Conservation (phyloP, 257 asterid genomes). For the Gynochthodes officinalis region DNA sequence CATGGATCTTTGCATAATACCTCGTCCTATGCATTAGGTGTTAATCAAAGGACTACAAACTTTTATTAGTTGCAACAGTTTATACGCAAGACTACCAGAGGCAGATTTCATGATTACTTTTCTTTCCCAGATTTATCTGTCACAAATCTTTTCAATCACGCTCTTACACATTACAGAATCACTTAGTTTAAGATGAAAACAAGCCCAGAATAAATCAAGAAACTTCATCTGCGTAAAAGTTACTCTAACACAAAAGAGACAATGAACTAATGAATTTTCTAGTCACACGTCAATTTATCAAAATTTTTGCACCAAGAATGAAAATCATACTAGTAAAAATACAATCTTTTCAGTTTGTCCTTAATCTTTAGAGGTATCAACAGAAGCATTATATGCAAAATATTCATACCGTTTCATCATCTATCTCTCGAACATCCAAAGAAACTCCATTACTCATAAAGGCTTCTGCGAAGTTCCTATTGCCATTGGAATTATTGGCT, state of each 20-base stretch:
- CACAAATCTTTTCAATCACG: background rate
- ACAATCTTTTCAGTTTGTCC: background rate
- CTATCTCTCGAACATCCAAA: conserved; percentile 24
- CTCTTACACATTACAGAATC: background rate
- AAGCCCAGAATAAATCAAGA: background rate
- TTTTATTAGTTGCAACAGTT: background rate
- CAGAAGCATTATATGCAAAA: background rate
- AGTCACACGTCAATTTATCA: background rate
- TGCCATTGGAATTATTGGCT: conserved; percentile 50
- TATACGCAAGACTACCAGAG: background rate
- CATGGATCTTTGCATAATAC: background rate
- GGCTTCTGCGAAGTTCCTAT: conserved; percentile 43
- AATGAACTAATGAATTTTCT: background rate
- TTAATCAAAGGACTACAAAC: background rate
- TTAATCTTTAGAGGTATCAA: background rate
- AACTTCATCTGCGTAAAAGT: background rate
- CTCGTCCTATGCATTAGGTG: background rate
- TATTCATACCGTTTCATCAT: conserved; percentile 35
- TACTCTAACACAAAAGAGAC: background rate
- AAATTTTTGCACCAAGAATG: background rate
- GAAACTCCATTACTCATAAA: conserved; percentile 20
- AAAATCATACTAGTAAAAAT: background rate
- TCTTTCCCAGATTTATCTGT: background rate
- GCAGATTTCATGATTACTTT: background rate
- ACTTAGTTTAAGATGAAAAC: background rate